phyloP scores from a whole-genome alignment of 2,329 filamentous ascomycete genomes.

The Basipetospora chlamydospora region DNA sequence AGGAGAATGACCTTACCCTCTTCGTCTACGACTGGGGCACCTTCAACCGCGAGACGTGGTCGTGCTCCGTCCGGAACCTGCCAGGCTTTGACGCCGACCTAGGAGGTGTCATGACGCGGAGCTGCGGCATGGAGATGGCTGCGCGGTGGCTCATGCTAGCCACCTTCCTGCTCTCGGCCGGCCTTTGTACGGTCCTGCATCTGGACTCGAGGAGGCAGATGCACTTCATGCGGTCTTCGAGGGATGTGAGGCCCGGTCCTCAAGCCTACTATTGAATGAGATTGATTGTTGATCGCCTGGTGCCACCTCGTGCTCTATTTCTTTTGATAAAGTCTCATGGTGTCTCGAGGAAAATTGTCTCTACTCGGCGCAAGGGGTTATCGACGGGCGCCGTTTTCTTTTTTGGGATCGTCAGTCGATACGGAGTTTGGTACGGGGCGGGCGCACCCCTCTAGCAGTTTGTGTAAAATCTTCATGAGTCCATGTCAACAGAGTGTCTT shows the following conservation, averaged over 20 bases:
- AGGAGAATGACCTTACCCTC: background rate
- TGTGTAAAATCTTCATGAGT: too few species aligned
- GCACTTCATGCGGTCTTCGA: conserved; percentile 1
- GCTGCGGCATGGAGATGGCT: background rate
- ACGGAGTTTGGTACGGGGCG: too few species aligned
- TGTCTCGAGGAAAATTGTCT: too few species aligned
- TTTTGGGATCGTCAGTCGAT: too few species aligned
- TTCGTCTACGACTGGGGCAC: conserved; percentile 3
- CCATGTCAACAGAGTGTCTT: too few species aligned
- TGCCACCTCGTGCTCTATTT: too few species aligned
- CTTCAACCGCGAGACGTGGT: conserved; percentile 3
- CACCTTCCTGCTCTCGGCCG: background rate
- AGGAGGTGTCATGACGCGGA: background rate
- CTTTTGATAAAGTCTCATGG: too few species aligned
- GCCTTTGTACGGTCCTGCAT: background rate
- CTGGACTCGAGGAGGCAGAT: conserved; percentile 1
- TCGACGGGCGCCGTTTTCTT: too few species aligned
- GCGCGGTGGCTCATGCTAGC: conserved; percentile 1
- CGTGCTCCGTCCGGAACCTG: background rate
- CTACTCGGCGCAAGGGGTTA: too few species aligned
- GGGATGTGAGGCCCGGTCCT: background rate
- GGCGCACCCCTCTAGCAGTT: too few species aligned
- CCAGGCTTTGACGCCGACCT: background rate
- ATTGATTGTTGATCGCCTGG: too few species aligned
- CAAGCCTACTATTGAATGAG: too few species aligned